Evolutionary conservation across 768 basidiomycete genomes (phyloP), one percentile per base, ranked within the genome.

Genomic region (Boletales sp.): DNA sequence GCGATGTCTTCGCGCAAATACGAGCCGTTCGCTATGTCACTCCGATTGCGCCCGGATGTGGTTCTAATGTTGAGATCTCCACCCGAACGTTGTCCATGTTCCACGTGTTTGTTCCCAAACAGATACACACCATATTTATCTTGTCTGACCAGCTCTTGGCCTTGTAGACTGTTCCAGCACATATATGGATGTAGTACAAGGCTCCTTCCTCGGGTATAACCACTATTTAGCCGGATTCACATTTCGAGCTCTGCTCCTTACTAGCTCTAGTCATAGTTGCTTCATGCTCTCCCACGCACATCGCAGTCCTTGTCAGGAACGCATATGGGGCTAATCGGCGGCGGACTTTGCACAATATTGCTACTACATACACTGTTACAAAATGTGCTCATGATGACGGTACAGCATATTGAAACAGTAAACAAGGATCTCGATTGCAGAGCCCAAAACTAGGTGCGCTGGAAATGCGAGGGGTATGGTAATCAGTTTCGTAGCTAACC

Each of bases 341-440:
- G 57, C 58, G 58, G 60, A 50, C 31, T 46, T 60, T 42, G 43
- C 43, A 42, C 56, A 32, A 33, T 25, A 32, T 32, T 32, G 31
- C 42, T 32, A 14, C 39, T 21, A 28, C 40, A 41, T n/a, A 41
- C 40, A 44, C 25, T 28, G 25, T 28, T 28, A 28, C 25, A 7
- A 21, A 44, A 36, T 42, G 18, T n/a, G 14, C 35, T 35, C 43
- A 37, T 15, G 21, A 45, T 43, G 14, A 41, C 11, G 38, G 44
- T 47, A 47, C 47, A 43, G 9, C 56, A 58, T 34, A 48, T 50
- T 49, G 18, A 53, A 44, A 44, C 41, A 37, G 17, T 32, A 31
- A 60, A 28, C 25, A 28, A 48, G 38, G 18, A 42, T 49, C 35
- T 33, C 30, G 21, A 54, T 46, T 48, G 52, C 40, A 51, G 33